Evolutionary conservation across 2,329 filamentous ascomycete genomes (phyloP).

Genomic region (Penicillium sp.): DNA sequence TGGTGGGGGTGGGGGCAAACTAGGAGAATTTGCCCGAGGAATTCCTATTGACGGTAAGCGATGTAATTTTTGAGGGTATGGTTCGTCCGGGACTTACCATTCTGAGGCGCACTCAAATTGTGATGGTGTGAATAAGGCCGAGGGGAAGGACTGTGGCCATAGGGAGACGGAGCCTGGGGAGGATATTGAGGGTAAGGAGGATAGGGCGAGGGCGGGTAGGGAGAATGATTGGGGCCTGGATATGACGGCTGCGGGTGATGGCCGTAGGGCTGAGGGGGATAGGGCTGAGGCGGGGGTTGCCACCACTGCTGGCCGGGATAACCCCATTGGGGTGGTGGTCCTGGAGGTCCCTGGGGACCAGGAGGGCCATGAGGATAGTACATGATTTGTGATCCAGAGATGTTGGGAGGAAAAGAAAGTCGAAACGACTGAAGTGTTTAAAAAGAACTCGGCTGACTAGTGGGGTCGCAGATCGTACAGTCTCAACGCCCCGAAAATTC

Average conservation of each 20-base stretch:
- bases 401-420: not conserved
- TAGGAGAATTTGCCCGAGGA: conserved; percentile 54
- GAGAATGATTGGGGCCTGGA: conserved; percentile 5
- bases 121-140: conserved; percentile 14
- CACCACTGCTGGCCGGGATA: conserved; percentile 1
- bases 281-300: conserved; percentile 23
- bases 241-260: conserved; percentile 14
- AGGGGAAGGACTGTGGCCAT: conserved; percentile 11
- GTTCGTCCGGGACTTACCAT: conserved; percentile 8
- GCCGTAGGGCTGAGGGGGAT: conserved; percentile 16
- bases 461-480: conserved; percentile 5
- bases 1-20: conserved; percentile 67
- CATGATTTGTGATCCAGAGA: conserved; percentile 3
- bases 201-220: conserved; percentile 7
- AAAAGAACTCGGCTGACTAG: conserved; percentile 6
- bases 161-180: conserved; percentile 7
- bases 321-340: conserved; percentile 14
- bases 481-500: not conserved
- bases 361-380: conserved; percentile 21
- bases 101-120: conserved; percentile 10
- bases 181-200: conserved; percentile 13
- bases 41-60: conserved; percentile 38
- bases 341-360: conserved; percentile 19
- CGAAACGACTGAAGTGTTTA: conserved; percentile 5
- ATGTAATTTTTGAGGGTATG: not conserved